These are phyloP conservation scores for Biscutella laevigata DNA, from an alignment of 441 rosid genomes.

Conservation along the genomic window DNA sequence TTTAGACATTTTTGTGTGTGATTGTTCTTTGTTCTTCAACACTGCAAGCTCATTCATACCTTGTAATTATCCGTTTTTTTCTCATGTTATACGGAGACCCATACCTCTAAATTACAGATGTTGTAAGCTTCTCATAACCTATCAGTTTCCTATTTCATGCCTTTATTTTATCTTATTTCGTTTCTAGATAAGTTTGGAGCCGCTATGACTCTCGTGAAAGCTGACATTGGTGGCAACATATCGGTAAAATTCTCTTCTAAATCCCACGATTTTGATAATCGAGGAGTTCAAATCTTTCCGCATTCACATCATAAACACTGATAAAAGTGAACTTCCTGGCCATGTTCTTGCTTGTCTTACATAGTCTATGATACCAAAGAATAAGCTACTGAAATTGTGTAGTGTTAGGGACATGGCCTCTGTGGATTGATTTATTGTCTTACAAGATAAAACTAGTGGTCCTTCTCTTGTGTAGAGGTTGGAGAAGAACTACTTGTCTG, in stretches of 20 bases:
- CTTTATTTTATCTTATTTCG: neutral
- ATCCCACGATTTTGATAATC: neutral
- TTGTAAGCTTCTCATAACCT: no score
- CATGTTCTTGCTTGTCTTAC: neutral
- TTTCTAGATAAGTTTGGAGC: slow-evolving; percentile 81
- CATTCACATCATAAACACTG: neutral
- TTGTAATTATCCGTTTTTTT: no score
- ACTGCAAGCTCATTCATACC: neutral
- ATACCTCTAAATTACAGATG: no score
- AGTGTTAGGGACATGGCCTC: no score
- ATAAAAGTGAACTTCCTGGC: neutral
- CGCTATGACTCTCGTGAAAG: slow-evolving; percentile 77
- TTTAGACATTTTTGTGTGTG: neutral
- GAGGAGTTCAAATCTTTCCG: neutral
- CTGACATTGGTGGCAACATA: slow-evolving; percentile 83
- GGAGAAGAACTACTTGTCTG: slow-evolving; percentile 59
- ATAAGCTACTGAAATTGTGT: neutral
- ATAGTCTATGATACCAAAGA: neutral
- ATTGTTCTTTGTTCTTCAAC: neutral
- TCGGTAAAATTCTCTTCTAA: slow-evolving; percentile 34
- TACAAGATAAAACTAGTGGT: neutral
- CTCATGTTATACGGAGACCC: no score
- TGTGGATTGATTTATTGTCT: neutral
- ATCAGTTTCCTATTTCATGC: no score
- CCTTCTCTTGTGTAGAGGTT: slow-evolving; percentile 49